Evolutionary conservation across 2,329 filamentous ascomycete species (phyloP), one percentile per base, ranked within the genome.

Genomic region (Monilinia aucupariae): DNA sequence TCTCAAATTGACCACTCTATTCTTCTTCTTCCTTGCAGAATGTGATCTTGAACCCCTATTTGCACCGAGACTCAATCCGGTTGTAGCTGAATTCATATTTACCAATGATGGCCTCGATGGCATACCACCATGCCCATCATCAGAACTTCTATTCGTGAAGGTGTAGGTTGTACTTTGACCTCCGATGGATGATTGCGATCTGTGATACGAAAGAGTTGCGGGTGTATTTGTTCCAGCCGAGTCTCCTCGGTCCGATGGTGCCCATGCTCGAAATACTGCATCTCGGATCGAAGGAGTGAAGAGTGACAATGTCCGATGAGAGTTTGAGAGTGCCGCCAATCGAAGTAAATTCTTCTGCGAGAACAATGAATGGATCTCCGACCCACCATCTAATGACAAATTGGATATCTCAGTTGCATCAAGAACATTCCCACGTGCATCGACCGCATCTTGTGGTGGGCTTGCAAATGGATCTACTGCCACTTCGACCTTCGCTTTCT

Each of bases 301-400:
- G 0, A 97, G 80, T 5, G 92, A 96, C 41, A 97, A 78, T 0
- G 94, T 97, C 54, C 90, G 86, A 71, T 97, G 92, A 2, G 92
- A 96, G 71, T 96, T 89, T 4, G 86, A 92, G 63, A 99, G 79
- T 0, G 91, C 85, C 30, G 89, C 91, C 15, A 99, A 80, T 58
- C 90, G 88, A 30, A 96, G 77, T 45, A 97, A 79, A 71, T 96
- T 97, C 81, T 96, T 96, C 73, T 96, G 91, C 0, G 93, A 97
- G 74, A 99, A 97, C 7, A 96, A 82, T 0, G 91, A 92, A 74
- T 96, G 91, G 25, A 89, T 85, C 73, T 96, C 92, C 8, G 88
- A 82, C 4, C 88, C 86, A 22, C 88, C 86, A 67, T 97, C 91
- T 10, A 96, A 80, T 0, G 89, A 88, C 60, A 96, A 78, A 4